These are phyloP conservation scores for Thelonectria discophora DNA, from an alignment of 2,329 filamentous ascomycete genomes.

Conservation along the genomic window DNA sequence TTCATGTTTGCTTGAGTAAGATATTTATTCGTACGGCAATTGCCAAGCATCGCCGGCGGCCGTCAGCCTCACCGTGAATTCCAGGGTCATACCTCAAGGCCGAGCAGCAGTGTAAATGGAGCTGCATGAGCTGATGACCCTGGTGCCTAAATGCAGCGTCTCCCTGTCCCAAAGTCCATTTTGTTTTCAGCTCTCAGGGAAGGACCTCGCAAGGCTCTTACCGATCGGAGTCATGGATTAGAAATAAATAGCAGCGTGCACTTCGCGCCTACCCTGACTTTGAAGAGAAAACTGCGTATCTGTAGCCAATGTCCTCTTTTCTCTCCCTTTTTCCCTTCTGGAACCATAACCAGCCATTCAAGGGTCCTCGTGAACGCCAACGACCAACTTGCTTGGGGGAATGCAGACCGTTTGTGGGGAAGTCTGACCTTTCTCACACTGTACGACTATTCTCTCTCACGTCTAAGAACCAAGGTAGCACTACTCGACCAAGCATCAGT, in stretches of 20 bases:
- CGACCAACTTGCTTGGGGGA: conserved; percentile 26
- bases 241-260: no score
- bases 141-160: neutral
- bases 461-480: neutral
- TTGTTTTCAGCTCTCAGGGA: neutral
- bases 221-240: no score
- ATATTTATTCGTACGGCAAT: neutral
- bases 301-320: neutral
- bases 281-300: no score
- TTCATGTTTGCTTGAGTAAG: neutral
- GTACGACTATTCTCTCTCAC: conserved; percentile 15
- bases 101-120: neutral
- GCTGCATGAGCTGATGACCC: neutral
- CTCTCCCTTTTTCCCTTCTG: conserved; percentile 11
- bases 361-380: conserved; percentile 24
- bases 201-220: neutral
- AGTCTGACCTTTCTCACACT: conserved; percentile 27
- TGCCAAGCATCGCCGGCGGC: neutral
- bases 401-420: conserved; percentile 35
- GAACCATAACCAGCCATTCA: conserved; percentile 3
- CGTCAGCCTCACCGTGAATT: neutral
- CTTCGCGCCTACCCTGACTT: no score
- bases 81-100: neutral
- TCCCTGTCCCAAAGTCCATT: neutral
- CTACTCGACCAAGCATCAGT: neutral